Conservation (phyloP, 2,329 filamentous ascomycete genomes). For the Colletotrichum acutatum region DNA sequence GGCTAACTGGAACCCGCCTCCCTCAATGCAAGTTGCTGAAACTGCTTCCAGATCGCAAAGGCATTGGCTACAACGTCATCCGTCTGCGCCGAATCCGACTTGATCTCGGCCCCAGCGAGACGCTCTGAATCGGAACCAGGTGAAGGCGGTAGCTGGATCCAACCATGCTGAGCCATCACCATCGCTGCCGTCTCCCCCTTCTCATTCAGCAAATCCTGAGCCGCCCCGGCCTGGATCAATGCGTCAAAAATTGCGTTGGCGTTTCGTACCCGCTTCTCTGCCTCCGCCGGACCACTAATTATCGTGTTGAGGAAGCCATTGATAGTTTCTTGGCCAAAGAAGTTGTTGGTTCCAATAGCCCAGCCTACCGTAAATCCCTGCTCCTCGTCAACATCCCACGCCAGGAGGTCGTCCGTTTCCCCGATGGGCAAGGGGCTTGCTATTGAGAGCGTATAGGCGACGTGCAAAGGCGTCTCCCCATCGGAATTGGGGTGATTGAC, state of each 20-base stretch:
- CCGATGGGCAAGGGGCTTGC: neutral
- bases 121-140: neutral
- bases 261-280: neutral
- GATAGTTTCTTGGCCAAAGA: neutral
- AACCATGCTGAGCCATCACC: neutral
- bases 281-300: neutral
- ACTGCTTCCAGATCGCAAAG: neutral
- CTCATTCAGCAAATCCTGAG: neutral
- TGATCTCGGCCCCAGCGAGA: accelerated
- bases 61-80: neutral
- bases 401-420: neutral
- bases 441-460: neutral
- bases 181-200: neutral
- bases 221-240: neutral
- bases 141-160: neutral
- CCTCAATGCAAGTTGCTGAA: too few species aligned
- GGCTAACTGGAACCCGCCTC: too few species aligned
- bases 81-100: too few species aligned
- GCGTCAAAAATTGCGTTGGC: neutral
- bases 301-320: neutral
- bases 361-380: neutral
- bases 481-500: neutral
- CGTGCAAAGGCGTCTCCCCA: neutral
- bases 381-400: neutral
- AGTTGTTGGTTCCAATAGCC: neutral